A percentile compares a stretch with the other conserved stretches of the same genome.
Evolutionary conservation across 2,329 filamentous ascomycete genomes (phyloP).

Genomic region (Ophiocordyceps camponoti-floridani): DNA sequence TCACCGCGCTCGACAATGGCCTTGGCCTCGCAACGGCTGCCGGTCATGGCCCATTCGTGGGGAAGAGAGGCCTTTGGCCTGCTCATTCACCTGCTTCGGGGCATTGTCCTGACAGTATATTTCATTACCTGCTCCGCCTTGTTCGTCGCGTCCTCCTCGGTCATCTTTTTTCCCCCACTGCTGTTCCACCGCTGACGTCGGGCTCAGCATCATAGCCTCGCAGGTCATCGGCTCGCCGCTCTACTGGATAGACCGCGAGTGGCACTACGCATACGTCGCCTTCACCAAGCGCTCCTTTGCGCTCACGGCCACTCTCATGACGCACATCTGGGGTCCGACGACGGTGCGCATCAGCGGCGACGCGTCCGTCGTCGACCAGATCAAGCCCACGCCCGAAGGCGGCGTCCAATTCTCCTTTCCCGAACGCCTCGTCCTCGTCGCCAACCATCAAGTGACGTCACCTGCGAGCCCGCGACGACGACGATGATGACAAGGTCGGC

Average conservation of each 20-base stretch:
- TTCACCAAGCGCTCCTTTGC: slow-evolving; percentile 75
- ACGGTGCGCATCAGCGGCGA: slow-evolving; percentile 71
- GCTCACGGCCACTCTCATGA: slow-evolving; percentile 60
- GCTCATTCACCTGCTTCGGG: slow-evolving; percentile 31
- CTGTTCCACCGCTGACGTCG: slow-evolving; percentile 2
- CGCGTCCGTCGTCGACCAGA: slow-evolving; percentile 57
- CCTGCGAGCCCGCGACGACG: neutral
- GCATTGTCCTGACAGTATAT: slow-evolving; percentile 31
- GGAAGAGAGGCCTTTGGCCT: slow-evolving; percentile 35
- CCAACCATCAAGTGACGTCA: slow-evolving; percentile 55
- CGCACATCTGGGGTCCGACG: slow-evolving; percentile 76
- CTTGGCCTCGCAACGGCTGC: neutral
- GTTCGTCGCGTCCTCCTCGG: neutral
- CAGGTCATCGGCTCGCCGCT: slow-evolving; percentile 62
- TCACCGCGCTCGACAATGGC: too few relatives aligned
- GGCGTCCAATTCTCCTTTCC: slow-evolving; percentile 64
- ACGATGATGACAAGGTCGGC: neutral
- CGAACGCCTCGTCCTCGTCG: slow-evolving; percentile 65
- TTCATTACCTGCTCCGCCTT: neutral
- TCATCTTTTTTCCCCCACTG: neutral
- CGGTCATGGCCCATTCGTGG: slow-evolving; percentile 26
- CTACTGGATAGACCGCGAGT: slow-evolving; percentile 56
- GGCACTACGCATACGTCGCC: slow-evolving; percentile 76
- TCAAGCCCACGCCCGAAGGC: slow-evolving; percentile 51
- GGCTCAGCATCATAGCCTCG: slow-evolving; percentile 42